Percentiles rank a stretch among this genome's conserved stretches.
These are phyloP conservation scores for Rhizophagus prolifer DNA, from an alignment of 192 early-diverging fungal genomes.

Conservation along the genomic window DNA sequence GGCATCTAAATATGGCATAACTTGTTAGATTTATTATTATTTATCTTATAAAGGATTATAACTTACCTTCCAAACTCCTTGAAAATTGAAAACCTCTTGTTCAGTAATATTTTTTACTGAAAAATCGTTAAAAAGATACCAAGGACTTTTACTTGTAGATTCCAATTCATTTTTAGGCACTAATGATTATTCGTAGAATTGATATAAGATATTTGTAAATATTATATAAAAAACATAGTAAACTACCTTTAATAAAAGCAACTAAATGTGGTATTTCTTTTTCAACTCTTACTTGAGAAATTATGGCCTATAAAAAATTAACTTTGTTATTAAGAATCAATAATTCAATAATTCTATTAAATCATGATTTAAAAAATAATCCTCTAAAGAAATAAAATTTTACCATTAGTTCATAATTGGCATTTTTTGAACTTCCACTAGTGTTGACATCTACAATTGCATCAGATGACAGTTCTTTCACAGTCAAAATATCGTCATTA, in stretches of 20 bases:
- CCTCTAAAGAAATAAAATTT: neutral
- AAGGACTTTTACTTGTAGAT: slow-evolving; percentile 44
- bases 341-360: too few species aligned
- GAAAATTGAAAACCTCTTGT: slow-evolving; percentile 63
- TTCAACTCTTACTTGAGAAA: slow-evolving; percentile 52
- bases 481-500: slow-evolving; percentile 41
- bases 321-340: neutral
- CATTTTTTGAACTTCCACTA: slow-evolving; percentile 31
- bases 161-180: slow-evolving; percentile 43
- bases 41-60: too few species aligned
- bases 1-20: slow-evolving; percentile 48
- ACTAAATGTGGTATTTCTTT: slow-evolving; percentile 71
- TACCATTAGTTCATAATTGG: slow-evolving; percentile 68
- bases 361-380: neutral
- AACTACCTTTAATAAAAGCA: slow-evolving; percentile 31
- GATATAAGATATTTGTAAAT: neutral
- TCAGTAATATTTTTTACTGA: slow-evolving; percentile 74
- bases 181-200: slow-evolving; percentile 4
- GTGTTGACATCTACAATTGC: slow-evolving; percentile 33
- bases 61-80: slow-evolving; percentile 52
- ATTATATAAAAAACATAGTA: neutral
- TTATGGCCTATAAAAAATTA: slow-evolving; percentile 42
- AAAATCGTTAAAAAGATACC: slow-evolving; percentile 97
- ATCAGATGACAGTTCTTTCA: slow-evolving; percentile 36
- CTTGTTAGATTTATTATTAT: neutral